Base-by-base conservation (phyloP, 2,329 filamentous ascomycete species). In the Pseudogymnoascus sp. region DNA sequence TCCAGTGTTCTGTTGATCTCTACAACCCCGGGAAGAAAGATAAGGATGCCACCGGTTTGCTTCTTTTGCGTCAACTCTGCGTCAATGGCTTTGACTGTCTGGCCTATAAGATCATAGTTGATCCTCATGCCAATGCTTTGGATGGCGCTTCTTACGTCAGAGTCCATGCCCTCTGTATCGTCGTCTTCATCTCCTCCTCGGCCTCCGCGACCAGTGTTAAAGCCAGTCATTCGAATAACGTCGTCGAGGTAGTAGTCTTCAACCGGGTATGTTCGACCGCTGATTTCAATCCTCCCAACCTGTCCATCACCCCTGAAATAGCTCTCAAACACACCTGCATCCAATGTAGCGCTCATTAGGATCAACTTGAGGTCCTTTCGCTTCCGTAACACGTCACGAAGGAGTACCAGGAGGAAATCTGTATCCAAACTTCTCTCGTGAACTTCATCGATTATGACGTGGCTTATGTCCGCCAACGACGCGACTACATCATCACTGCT, bases 351-450 rank as follows among this genome's bases (percentile, higher is more conserved):
- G 73, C 90, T 96, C 94, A 99, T 99, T 34, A 99, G 78, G 10
- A 99, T 85, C 38, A 97, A 81, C 72, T 92, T 96, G 35, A 97
- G 80, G 63, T 95, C 89, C 67, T 84, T 86, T 56, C 89, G 82
- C 65, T 79, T 78, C 61, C 80, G 82, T 64, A 96, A 74, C 5
- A 96, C 89, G 70, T 96, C 89, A 60, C 90, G 84, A 33, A 99
- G 77, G 57, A 99, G 80, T 41, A 92, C 91, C 58, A 99, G 79
- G 8, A 97, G 77, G 69, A 99, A 96, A 71, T 99, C 92, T 0
- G 92, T 96, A 69, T 97, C 94, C 8, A 99, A 77, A 73, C 90
- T 95, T 59, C 92, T 84, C 73, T 99, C 92, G 74, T 99, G 92
- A 2, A 97, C 92, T 73, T 99, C 92, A 70, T 99, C 92, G 45